Evolutionary conservation across 495 filamentous ascomycete species (phyloP).

Genomic region (Chaetomium tenue): DNA sequence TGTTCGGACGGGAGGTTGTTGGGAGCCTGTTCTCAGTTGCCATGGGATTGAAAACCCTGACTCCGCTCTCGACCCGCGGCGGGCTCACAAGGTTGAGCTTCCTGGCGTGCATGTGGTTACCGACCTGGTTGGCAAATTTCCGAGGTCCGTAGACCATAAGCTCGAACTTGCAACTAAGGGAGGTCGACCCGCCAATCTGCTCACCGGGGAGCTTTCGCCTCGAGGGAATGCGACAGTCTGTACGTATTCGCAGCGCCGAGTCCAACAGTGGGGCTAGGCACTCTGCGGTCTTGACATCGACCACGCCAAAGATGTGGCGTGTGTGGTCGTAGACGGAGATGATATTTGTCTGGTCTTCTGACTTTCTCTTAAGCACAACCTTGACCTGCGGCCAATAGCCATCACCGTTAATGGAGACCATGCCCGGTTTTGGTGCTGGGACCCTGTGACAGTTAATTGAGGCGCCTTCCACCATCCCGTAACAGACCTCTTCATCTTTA

Average conservation of each 20-base stretch:
- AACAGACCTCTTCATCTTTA: slow-evolving; percentile 69
- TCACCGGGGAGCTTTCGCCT: slow-evolving; percentile 59
- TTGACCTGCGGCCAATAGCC: slow-evolving; percentile 71
- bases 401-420: slow-evolving; percentile 50
- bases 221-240: slow-evolving; percentile 63
- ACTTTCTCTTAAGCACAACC: slow-evolving; percentile 58
- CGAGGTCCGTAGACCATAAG: slow-evolving; percentile 80
- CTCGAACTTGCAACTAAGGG: slow-evolving; percentile 56
- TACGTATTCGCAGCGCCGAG: slow-evolving; percentile 56
- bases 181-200: slow-evolving; percentile 48
- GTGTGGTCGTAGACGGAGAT: slow-evolving; percentile 71
- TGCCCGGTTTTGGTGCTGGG: slow-evolving; percentile 60
- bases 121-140: slow-evolving; percentile 60
- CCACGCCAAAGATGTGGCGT: slow-evolving; percentile 66
- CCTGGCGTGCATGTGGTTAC: slow-evolving; percentile 60
- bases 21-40: slow-evolving; percentile 47
- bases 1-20: slow-evolving; percentile 22
- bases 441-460: slow-evolving; percentile 66
- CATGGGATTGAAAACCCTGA: slow-evolving; percentile 65
- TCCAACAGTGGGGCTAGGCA: slow-evolving; percentile 73
- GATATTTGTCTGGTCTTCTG: slow-evolving; percentile 50
- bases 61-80: slow-evolving; percentile 59
- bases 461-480: slow-evolving; percentile 71
- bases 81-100: slow-evolving; percentile 66
- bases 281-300: slow-evolving; percentile 66